Conservation (phyloP, 768 basidiomycete genomes). For the Auriscalpium vulgare region DNA sequence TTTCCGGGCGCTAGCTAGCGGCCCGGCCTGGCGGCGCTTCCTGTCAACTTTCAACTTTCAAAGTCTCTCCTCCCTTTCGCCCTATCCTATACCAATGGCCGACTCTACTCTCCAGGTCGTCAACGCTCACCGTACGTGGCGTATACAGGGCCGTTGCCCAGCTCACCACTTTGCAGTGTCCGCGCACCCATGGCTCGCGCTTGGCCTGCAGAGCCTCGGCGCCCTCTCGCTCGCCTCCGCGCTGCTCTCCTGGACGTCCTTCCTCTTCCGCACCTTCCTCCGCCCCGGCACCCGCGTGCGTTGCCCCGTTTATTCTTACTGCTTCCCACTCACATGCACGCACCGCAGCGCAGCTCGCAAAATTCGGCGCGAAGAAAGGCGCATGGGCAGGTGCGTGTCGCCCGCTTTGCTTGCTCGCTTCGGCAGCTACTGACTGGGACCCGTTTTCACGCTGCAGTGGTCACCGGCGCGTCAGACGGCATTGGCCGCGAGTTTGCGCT, state of each 20-base stretch:
- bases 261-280: constrained; percentile 56
- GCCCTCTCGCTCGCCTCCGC: constrained; percentile 34
- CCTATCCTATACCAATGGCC: too few species aligned
- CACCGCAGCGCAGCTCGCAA: constrained; percentile 46
- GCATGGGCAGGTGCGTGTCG: constrained; percentile 70
- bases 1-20: too few species aligned
- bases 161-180: constrained; percentile 32
- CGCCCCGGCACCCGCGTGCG: constrained; percentile 62
- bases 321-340: too few species aligned
- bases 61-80: too few species aligned
- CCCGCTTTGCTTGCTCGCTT: too few species aligned
- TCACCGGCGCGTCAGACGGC: constrained; percentile 94
- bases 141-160: too few species aligned
- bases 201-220: constrained; percentile 50
- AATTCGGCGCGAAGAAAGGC: constrained; percentile 77
- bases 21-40: too few species aligned
- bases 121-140: too few species aligned
- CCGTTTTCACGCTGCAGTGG: constrained; percentile 36
- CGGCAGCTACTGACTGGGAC: constrained; percentile 10
- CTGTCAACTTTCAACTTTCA: too few species aligned
- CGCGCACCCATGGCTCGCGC: constrained; percentile 41
- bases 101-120: too few species aligned
- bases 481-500: constrained; percentile 91
- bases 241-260: constrained; percentile 1
- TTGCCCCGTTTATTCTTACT: neutral